Conservation (phyloP, 176 grass and related monocot genomes). For the bread wheat (Triticum aestivum) region DNA sequence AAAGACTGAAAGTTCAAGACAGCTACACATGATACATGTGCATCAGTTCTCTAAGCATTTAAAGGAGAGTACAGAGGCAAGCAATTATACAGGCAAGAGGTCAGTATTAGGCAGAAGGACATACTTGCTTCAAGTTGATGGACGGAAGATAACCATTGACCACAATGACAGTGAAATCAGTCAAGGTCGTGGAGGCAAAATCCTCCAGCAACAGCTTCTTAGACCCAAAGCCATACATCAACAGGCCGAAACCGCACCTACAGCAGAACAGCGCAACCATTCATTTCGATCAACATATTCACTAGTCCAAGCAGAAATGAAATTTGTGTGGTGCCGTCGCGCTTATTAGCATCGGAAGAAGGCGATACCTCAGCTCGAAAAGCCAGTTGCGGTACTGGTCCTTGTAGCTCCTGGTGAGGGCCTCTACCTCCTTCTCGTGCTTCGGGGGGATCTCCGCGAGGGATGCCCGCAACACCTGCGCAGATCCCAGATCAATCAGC, state of each 20-base stretch:
- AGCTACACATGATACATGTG: not conserved
- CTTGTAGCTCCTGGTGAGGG: constrained; percentile 63
- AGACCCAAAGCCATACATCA: constrained; percentile 97
- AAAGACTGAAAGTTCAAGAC: not conserved
- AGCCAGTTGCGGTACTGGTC: constrained; percentile 80
- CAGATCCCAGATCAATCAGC: not conserved
- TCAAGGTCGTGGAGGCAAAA: constrained; percentile 77
- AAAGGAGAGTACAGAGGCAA: not conserved
- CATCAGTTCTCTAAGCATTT: not conserved
- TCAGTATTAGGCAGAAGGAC: not conserved
- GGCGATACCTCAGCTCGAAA: constrained; percentile 69
- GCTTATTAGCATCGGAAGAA: not conserved
- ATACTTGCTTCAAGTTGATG: constrained; percentile 88
- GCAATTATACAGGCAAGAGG: not conserved
- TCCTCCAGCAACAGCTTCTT: constrained; percentile 75
- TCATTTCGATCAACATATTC: not conserved
- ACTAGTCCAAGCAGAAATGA: not conserved
- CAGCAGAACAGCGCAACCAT: not conserved
- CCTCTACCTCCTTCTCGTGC: constrained; percentile 66
- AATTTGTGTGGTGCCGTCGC: not conserved
- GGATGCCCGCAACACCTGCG: constrained; percentile 60
- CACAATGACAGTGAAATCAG: constrained; percentile 67
- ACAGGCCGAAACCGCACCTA: constrained; percentile 72
- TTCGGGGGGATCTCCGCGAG: constrained; percentile 56
- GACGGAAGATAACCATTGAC: constrained; percentile 91